Evolutionary conservation across 495 filamentous ascomycete genomes (phyloP).

Genomic region (Penicillium cosmopolitanum): DNA sequence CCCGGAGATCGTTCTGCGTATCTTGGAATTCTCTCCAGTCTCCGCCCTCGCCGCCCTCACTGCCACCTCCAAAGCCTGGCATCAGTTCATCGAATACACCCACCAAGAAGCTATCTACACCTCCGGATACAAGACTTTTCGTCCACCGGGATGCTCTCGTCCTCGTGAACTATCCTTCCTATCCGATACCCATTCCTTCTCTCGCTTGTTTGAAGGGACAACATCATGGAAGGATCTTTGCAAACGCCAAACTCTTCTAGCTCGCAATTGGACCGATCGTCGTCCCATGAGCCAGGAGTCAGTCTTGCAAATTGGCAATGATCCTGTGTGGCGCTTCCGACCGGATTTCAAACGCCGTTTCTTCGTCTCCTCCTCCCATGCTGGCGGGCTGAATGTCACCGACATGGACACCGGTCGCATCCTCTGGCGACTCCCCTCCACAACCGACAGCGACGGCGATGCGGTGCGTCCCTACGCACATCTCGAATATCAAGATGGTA

Average conservation of each 20-base stretch:
- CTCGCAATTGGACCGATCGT: constrained; percentile 38
- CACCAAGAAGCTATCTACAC: constrained; percentile 46
- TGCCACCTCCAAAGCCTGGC: constrained; percentile 41
- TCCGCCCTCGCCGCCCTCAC: constrained; percentile 39
- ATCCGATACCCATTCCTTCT: constrained; percentile 22
- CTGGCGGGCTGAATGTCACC: constrained; percentile 43
- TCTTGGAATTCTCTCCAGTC: constrained; percentile 39
- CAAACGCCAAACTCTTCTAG: constrained; percentile 39
- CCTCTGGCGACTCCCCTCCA: constrained; percentile 43
- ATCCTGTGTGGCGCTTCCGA: constrained; percentile 45
- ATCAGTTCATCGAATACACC: constrained; percentile 44
- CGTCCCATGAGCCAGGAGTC: constrained; percentile 36
- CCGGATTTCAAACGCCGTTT: constrained; percentile 46
- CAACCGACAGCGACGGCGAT: constrained; percentile 30
- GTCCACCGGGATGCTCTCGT: constrained; percentile 19
- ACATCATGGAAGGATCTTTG: constrained; percentile 45
- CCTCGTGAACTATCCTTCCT: constrained; percentile 31
- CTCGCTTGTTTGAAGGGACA: constrained; percentile 28
- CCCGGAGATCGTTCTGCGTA: constrained; percentile 42
- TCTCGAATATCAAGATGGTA: constrained; percentile 47
- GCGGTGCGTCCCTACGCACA: constrained; percentile 42
- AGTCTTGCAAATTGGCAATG: constrained; percentile 42
- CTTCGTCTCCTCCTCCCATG: constrained; percentile 43
- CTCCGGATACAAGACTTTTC: constrained; percentile 32
- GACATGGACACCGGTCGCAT: constrained; percentile 42